Base-by-base conservation (phyloP, 1,139 yeast species). In the Ashbya aceris region DNA sequence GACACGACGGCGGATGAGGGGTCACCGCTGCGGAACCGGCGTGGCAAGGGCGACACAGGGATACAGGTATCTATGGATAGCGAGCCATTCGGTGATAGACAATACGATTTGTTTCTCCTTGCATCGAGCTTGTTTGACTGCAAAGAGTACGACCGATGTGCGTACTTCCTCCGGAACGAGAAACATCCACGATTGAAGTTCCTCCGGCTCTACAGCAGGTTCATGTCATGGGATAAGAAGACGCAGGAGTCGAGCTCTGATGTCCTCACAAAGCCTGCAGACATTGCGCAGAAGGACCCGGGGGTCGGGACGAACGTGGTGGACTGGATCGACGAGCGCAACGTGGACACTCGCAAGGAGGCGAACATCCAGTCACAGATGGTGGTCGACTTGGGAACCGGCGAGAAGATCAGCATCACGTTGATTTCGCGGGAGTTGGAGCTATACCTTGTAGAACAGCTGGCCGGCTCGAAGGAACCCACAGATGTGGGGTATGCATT, bases 71-170 rank as follows among this genome's bases (percentile, higher is more conserved):
- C 14, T 20, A 14, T 9, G n/a, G 29, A 34, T 5, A 10, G 38
- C 5, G 44, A 32, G n/a, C 11, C 12, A 5, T 10, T 38, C 12
- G 38, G 33, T 23, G 38, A 33, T 30, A 44, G 66, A 10, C 82
- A 77, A 33, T 58, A 61, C 39, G 72, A 71, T 41, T 62, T 62
- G 46, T 62, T 79, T 33, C 53, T 76, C 9, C 65, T 86, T 27
- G 96, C 94, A 0, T 77, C 78, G 45, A 61, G 85, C 0, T 81
- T 83, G 54, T 86, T 91, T 66, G 82, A 78, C 54, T 78, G 89
- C 55, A 81, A 83, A 53, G 98, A 91, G 59, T 89, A 81, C 56
- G 93, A 82, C 46, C 66, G 98, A 29, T 84, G 93, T 46, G 77
- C 84, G 1, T 68, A 71, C 51, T 70, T 71, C 13, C 65, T 89